Conservation (phyloP, 2,329 filamentous ascomycete genomes). For the Neofusicoccum parvum region DNA sequence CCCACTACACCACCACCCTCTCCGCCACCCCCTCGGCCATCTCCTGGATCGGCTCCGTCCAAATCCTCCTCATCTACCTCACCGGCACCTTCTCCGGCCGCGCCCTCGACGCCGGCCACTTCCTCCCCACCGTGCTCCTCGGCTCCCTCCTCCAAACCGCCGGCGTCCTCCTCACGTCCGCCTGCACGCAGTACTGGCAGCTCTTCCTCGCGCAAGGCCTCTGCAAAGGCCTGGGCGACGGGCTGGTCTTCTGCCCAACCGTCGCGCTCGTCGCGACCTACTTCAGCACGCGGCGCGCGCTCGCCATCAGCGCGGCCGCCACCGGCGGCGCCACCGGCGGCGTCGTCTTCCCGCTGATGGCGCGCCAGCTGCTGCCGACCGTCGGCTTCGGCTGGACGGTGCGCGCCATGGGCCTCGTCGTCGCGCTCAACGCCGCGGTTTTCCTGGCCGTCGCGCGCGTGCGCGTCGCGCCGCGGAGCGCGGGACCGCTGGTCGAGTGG, state of each 20-base stretch:
- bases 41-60: constrained; percentile 53
- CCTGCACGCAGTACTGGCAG: constrained; percentile 49
- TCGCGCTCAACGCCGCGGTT: constrained; percentile 34
- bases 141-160: constrained; percentile 42
- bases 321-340: constrained; percentile 25
- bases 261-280: constrained; percentile 43
- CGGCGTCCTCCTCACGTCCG: constrained; percentile 48
- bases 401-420: constrained; percentile 45
- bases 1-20: constrained; percentile 48
- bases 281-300: constrained; percentile 33
- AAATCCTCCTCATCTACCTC: constrained; percentile 49
- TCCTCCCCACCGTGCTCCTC: constrained; percentile 39
- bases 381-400: constrained; percentile 28
- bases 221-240: constrained; percentile 49
- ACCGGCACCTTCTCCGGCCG: constrained; percentile 48
- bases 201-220: constrained; percentile 53
- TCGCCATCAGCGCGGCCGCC: constrained; percentile 35
- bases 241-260: constrained; percentile 43
- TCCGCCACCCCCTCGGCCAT: constrained; percentile 42
- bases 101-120: constrained; percentile 47
- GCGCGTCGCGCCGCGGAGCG: constrained; percentile 47
- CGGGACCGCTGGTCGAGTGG: constrained; percentile 57
- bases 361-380: constrained; percentile 22
- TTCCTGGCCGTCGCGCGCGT: constrained; percentile 42
- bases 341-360: constrained; percentile 27